Evolutionary conservation across 2,329 filamentous ascomycete genomes (phyloP).

Genomic region (Teratosphaeriaceae sp.): DNA sequence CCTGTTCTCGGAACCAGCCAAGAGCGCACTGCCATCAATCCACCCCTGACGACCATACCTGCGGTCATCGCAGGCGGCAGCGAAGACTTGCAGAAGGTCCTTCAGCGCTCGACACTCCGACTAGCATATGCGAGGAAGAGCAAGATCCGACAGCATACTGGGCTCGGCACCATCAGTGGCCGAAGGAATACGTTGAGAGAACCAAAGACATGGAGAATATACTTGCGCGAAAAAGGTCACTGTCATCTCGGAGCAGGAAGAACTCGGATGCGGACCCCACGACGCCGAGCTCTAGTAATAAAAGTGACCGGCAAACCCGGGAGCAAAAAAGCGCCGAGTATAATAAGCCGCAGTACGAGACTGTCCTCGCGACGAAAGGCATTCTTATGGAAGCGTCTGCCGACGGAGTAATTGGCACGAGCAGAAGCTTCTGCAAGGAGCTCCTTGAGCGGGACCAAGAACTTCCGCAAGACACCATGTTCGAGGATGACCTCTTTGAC

Average conservation of each 20-base stretch:
- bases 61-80: neutral
- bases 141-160: neutral
- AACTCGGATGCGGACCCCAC: constrained; percentile 5
- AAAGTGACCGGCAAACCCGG: constrained; percentile 5
- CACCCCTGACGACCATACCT: neutral
- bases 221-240: constrained; percentile 7
- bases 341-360: constrained; percentile 5
- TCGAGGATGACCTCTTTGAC: constrained; percentile 34
- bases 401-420: constrained; percentile 26
- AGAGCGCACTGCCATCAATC: neutral
- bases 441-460: constrained; percentile 21
- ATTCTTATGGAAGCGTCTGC: constrained; percentile 35
- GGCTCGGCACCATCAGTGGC: neutral
- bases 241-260: constrained; percentile 2
- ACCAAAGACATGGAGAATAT: constrained; percentile 3
- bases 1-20: neutral
- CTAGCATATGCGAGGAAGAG: neutral
- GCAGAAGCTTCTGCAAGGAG: constrained; percentile 28
- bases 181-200: neutral
- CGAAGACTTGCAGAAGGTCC: neutral
- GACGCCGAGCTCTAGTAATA: constrained; percentile 4
- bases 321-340: constrained; percentile 22
- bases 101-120: neutral
- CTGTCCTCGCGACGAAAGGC: constrained; percentile 17
- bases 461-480: constrained; percentile 31